Percentiles rank a stretch among this genome's conserved stretches.
These are phyloP conservation scores for Exophiala lecanii-corni DNA, from an alignment of 2,329 filamentous ascomycete species.

Conservation along the genomic window DNA sequence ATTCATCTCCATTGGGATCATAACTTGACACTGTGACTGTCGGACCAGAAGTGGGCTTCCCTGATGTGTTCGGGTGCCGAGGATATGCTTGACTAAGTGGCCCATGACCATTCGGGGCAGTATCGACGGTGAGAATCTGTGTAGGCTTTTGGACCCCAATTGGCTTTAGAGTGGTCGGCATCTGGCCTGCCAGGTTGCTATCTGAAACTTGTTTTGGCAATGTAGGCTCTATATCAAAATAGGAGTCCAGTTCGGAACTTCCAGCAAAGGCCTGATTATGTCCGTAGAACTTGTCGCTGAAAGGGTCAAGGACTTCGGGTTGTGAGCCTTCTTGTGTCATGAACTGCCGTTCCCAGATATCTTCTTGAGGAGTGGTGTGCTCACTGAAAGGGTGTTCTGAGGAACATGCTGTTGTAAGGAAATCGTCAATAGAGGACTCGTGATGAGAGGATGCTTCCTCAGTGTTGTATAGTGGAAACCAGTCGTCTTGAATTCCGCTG, in stretches of 20 bases:
- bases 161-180: conserved; percentile 2
- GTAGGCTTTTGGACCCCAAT: not conserved
- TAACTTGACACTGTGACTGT: conserved; percentile 40
- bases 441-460: conserved; percentile 18
- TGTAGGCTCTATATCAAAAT: conserved; percentile 4
- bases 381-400: conserved; percentile 23
- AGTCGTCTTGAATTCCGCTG: not conserved
- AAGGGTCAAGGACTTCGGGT: conserved; percentile 13
- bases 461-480: conserved; percentile 5
- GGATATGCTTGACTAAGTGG: conserved; percentile 7
- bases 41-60: conserved; percentile 33
- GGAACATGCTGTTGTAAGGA: conserved; percentile 22
- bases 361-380: conserved; percentile 24
- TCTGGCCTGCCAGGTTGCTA: conserved; percentile 13
- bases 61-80: conserved; percentile 6
- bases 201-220: conserved; percentile 14
- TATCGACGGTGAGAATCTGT: conserved; percentile 16
- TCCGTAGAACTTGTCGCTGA: conserved; percentile 5
- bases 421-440: conserved; percentile 20
- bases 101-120: conserved; percentile 5
- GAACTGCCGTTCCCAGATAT: conserved; percentile 23
- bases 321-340: conserved; percentile 13
- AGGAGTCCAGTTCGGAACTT: conserved; percentile 6
- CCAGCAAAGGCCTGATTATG: conserved; percentile 1
- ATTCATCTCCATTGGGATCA: conserved; percentile 5